phyloP scores from a whole-genome alignment of 352 stramenopile genomes.

The Phytophthora crassamura region DNA sequence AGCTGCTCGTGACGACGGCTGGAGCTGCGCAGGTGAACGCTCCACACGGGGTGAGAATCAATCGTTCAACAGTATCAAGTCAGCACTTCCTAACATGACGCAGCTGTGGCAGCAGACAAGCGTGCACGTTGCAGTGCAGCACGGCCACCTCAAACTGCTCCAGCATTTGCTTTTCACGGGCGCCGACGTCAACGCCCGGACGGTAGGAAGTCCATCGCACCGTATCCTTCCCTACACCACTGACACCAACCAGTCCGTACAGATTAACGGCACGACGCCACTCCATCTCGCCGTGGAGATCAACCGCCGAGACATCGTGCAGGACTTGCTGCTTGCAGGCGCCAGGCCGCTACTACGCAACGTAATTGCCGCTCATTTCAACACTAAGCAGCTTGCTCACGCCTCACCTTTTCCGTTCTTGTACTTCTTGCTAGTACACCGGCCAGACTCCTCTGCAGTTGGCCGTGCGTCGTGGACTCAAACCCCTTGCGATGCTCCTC shows the following conservation, averaged over 20 bases:
- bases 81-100: not conserved
- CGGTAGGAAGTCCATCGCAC: slow-evolving; percentile 25
- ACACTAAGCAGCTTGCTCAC: not conserved
- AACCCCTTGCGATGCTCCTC: slow-evolving; percentile 39
- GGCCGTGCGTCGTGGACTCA: slow-evolving; percentile 30
- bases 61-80: not conserved
- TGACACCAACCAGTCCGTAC: not conserved
- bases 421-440: slow-evolving; percentile 41
- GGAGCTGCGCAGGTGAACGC: slow-evolving; percentile 56
- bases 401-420: not conserved
- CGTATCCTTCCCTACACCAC: too few species aligned
- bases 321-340: slow-evolving; percentile 63
- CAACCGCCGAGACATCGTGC: slow-evolving; percentile 59
- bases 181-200: slow-evolving; percentile 55
- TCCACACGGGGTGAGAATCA: slow-evolving; percentile 47
- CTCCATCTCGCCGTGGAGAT: slow-evolving; percentile 61
- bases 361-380: slow-evolving; percentile 27
- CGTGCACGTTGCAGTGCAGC: slow-evolving; percentile 59
- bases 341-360: slow-evolving; percentile 67
- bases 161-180: slow-evolving; percentile 57
- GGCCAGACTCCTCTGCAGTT: slow-evolving; percentile 58
- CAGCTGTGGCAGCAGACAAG: slow-evolving; percentile 72
- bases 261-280: slow-evolving; percentile 72
- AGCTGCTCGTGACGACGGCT: slow-evolving; percentile 37
- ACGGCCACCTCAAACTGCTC: slow-evolving; percentile 64